Conservation (phyloP, 805 yeast genomes). For the Torulaspora quercuum region DNA sequence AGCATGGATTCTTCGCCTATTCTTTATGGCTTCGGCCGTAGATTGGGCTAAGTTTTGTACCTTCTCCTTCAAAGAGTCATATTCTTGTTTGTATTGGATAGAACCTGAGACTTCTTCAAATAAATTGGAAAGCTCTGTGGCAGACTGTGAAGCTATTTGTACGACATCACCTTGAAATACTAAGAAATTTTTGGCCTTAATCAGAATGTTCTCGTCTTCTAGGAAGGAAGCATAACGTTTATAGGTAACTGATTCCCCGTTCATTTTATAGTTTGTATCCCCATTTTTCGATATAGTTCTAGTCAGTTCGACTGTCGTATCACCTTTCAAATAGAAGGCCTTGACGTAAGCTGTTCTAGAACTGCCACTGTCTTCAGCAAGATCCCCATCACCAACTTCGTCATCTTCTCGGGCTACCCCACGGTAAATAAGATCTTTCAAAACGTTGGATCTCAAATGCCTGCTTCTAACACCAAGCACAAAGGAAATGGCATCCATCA, state of each 20-base stretch:
- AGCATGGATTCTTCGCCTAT: constrained; percentile 63
- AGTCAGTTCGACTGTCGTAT: constrained; percentile 56
- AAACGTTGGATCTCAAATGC: constrained; percentile 68
- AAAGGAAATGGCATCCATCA: constrained; percentile 96
- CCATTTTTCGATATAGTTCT: constrained; percentile 60
- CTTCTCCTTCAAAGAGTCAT: constrained; percentile 59
- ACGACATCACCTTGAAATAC: constrained; percentile 98
- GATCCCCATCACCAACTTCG: constrained; percentile 26
- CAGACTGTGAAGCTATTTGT: constrained; percentile 82
- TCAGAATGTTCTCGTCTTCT: constrained; percentile 74
- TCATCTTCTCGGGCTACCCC: constrained; percentile 43
- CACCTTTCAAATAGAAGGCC: constrained; percentile 66
- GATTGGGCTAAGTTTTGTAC: constrained; percentile 62
- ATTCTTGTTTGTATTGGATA: constrained; percentile 59
- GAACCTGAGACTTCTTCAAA: constrained; percentile 87
- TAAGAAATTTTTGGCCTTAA: constrained; percentile 84
- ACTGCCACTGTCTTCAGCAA: constrained; percentile 19
- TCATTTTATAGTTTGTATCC: constrained; percentile 62
- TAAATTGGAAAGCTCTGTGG: constrained; percentile 66
- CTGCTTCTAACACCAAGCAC: constrained; percentile 79
- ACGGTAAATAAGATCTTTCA: constrained; percentile 78
- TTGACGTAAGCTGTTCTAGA: constrained; percentile 63
- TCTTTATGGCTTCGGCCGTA: constrained; percentile 60
- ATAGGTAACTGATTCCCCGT: constrained; percentile 58
- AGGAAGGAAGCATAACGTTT: constrained; percentile 61